Conservation (phyloP, 1,284 basidiomycete species). For the Ceratobasidium theobromae region DNA sequence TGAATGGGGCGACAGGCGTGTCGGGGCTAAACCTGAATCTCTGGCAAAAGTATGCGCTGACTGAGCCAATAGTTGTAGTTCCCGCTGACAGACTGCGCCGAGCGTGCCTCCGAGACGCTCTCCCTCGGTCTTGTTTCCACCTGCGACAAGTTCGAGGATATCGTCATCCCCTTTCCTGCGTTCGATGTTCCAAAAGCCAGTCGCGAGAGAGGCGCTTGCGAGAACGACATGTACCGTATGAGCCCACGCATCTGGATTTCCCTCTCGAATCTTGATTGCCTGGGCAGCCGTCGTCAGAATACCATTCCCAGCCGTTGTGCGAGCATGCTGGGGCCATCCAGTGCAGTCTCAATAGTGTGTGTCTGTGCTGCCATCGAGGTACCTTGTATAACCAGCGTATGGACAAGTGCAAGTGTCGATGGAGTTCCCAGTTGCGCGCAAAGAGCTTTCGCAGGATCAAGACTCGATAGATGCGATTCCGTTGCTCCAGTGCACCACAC, state of each 20-base stretch:
- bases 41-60: slow-evolving; percentile 73
- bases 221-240: slow-evolving; percentile 64
- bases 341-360: slow-evolving; percentile 64
- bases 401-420: slow-evolving; percentile 66
- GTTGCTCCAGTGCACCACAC: slow-evolving; percentile 77
- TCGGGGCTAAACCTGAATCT: slow-evolving; percentile 78
- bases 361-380: slow-evolving; percentile 76
- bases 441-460: slow-evolving; percentile 64
- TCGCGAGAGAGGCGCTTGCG: slow-evolving; percentile 70
- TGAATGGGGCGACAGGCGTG: slow-evolving; percentile 71
- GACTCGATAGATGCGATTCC: slow-evolving; percentile 59
- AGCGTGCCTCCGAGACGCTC: slow-evolving; percentile 68
- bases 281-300: slow-evolving; percentile 58
- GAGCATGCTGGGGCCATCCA: slow-evolving; percentile 75
- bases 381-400: slow-evolving; percentile 72
- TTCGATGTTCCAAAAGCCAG: slow-evolving; percentile 68
- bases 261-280: slow-evolving; percentile 66
- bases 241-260: slow-evolving; percentile 73
- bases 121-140: slow-evolving; percentile 69
- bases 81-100: slow-evolving; percentile 69
- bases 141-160: slow-evolving; percentile 66
- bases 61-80: slow-evolving; percentile 60
- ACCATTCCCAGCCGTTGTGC: slow-evolving; percentile 63
- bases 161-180: slow-evolving; percentile 65
- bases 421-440: slow-evolving; percentile 59